Conservation (phyloP, 108 stramenopile species). For the Conticribra guillardii region DNA sequence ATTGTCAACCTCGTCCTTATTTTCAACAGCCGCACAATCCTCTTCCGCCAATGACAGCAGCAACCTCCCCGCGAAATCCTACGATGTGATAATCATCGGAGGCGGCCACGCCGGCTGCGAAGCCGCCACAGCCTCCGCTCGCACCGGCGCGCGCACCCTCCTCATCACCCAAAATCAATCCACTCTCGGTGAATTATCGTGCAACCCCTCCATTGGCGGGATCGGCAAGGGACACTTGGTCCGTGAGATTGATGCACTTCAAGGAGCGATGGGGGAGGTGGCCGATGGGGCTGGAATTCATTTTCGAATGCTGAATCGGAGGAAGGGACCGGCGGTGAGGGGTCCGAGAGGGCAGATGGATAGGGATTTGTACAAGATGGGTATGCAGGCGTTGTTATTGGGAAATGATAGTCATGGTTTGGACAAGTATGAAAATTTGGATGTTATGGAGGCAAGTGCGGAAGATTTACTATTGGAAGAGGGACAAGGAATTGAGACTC, state of each 20-base stretch:
- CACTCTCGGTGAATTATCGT: constrained; percentile 94
- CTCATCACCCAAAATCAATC: constrained; percentile 92
- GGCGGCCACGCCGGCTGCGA: constrained; percentile 99
- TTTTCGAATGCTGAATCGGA: constrained; percentile 91
- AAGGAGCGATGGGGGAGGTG: constrained; percentile 93
- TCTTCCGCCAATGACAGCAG: no score
- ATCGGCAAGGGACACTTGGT: constrained; percentile 99
- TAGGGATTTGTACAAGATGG: constrained; percentile 91
- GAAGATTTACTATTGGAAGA: constrained; percentile 94
- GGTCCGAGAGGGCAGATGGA: constrained; percentile 96
- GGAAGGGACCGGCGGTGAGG: constrained; percentile 92
- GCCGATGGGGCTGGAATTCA: constrained; percentile 96
- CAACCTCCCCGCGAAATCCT: constrained; percentile 27
- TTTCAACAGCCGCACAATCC: neutral
- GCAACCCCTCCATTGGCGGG: constrained; percentile 99
- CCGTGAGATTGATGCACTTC: constrained; percentile 96
- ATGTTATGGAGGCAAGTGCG: constrained; percentile 84
- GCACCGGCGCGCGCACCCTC: constrained; percentile 91
- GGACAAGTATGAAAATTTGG: constrained; percentile 74
- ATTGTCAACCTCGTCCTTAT: constrained; percentile 12
- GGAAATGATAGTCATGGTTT: constrained; percentile 24
- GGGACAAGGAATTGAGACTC: constrained; percentile 52
- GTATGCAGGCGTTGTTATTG: constrained; percentile 74
- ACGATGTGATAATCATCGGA: constrained; percentile 95
- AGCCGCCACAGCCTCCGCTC: constrained; percentile 93